Conservation (phyloP, 2,329 filamentous ascomycete species). For the Trichoderma semiorbis region DNA sequence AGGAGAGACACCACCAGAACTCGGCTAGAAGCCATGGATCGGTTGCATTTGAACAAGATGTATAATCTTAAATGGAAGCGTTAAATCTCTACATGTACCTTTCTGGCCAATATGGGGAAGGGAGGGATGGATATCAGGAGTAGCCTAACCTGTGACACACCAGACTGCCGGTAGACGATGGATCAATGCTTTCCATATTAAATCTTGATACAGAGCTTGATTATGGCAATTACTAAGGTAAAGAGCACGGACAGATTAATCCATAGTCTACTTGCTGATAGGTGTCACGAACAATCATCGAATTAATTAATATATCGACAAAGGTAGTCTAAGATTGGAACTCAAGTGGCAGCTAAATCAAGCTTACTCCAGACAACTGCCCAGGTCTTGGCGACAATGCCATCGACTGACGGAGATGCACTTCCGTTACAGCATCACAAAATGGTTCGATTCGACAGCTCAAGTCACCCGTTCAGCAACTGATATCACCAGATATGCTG, state of each 20-base stretch:
- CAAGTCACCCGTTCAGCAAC: not conserved
- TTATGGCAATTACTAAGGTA: not conserved
- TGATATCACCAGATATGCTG: not conserved
- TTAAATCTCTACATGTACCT: not conserved
- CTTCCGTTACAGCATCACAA: not conserved
- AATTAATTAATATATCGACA: not conserved
- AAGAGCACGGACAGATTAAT: not conserved
- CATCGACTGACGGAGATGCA: not conserved
- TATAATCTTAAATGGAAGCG: not conserved
- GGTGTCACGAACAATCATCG: not conserved
- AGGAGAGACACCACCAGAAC: not conserved
- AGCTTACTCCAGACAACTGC: not conserved
- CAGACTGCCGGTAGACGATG: not conserved
- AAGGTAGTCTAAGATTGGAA: not conserved
- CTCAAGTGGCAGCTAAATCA: not conserved
- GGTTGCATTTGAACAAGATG: not conserved
- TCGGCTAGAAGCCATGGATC: not conserved
- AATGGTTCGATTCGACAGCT: conserved; percentile 1
- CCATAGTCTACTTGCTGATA: not conserved
- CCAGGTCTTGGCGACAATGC: not conserved
- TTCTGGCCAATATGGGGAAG: not conserved
- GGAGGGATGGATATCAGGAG: not conserved
- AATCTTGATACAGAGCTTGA: not conserved
- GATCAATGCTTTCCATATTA: not conserved
- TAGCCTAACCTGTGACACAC: not conserved